Percentiles rank a stretch among this genome's conserved stretches.
phyloP scores from a whole-genome alignment of 164 flowering plant genomes.

The Cinnamomum micranthum region DNA sequence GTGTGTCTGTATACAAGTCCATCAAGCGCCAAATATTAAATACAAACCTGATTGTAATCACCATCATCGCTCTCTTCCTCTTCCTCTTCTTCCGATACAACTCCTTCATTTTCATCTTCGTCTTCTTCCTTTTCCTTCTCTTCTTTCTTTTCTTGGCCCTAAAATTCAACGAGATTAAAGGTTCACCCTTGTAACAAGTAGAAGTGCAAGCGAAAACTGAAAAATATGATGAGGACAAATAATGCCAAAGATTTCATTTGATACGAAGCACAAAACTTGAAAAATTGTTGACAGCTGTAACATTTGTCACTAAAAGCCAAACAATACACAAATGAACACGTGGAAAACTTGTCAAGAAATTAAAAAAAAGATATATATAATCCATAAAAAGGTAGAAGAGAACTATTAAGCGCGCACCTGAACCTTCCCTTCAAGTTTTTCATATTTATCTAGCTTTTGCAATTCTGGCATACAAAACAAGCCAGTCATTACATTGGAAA shows the following conservation, averaged over 20 bases:
- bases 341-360: background rate
- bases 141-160: conserved; percentile 30
- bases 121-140: conserved; percentile 31
- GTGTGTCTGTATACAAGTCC: background rate
- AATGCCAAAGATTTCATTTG: background rate
- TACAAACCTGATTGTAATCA: conserved; percentile 47
- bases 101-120: conserved; percentile 39
- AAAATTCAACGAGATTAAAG: background rate
- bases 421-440: conserved; percentile 41
- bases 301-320: background rate
- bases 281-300: background rate
- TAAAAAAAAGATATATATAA: background rate
- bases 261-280: background rate
- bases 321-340: background rate
- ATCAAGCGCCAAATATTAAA: background rate
- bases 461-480: conserved; percentile 25
- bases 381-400: background rate
- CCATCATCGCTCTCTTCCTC: conserved; percentile 45
- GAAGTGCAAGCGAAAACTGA: too few species aligned
- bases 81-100: conserved; percentile 22
- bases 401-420: conserved; percentile 23
- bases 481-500: conserved; percentile 1
- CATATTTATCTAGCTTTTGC: conserved; percentile 38
- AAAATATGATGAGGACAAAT: background rate
- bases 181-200: background rate